A percentile compares a stretch with the other conserved stretches of the same genome.
phyloP scores from a whole-genome alignment of 306 rosid species.

The Oemleria cerasiformis region DNA sequence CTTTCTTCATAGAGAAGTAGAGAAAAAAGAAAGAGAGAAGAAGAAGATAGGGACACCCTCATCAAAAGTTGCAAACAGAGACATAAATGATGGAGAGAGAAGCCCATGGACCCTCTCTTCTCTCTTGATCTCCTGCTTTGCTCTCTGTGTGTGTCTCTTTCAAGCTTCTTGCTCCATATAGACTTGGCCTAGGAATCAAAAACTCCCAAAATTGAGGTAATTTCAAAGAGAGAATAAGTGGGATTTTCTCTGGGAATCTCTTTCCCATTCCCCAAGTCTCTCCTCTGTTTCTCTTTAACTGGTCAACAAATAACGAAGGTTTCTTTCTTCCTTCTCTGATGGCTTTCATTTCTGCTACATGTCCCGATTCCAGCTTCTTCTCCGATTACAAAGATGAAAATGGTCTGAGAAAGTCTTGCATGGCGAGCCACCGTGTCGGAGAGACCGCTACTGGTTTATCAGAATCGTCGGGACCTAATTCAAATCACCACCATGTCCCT shows the following conservation, averaged over 20 bases:
- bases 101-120: constrained; percentile 35
- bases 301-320: background rate
- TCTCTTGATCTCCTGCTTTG: constrained; percentile 12
- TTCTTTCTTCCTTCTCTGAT: constrained; percentile 1
- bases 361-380: constrained; percentile 37
- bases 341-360: constrained; percentile 25
- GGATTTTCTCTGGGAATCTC: background rate
- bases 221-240: constrained; percentile 1
- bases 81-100: constrained; percentile 40
- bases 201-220: constrained; percentile 34
- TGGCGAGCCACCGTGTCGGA: constrained; percentile 76
- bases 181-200: constrained; percentile 28
- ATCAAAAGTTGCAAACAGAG: constrained; percentile 31
- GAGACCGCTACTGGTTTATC: constrained; percentile 55
- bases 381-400: constrained; percentile 40
- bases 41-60: constrained; percentile 35
- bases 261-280: constrained; percentile 6
- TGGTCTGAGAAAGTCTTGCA: constrained; percentile 48
- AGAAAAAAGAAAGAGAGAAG: constrained; percentile 36
- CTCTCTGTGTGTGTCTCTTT: constrained; percentile 5
- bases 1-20: constrained; percentile 51
- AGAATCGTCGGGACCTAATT: constrained; percentile 61
- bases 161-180: constrained; percentile 33
- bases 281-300: constrained; percentile 26
- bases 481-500: constrained; percentile 69